phyloP scores from a whole-genome alignment of 2,329 filamentous ascomycete genomes.

The Curvularia sp. region DNA sequence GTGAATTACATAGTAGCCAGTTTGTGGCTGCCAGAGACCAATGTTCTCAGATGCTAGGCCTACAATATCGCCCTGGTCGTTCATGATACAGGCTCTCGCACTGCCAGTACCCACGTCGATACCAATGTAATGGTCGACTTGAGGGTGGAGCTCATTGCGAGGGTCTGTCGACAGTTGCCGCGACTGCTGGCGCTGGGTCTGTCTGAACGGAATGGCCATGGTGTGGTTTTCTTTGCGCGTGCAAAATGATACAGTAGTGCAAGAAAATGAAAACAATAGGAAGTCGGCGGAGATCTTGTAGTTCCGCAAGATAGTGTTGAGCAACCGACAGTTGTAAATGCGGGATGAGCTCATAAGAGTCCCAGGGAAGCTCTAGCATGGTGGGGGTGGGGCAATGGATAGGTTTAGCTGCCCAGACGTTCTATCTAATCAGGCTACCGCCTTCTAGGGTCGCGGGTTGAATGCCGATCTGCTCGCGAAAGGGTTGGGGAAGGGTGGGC shows the following conservation, averaged over 20 bases:
- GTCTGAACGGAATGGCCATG: slow-evolving; percentile 41
- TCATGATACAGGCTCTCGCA: slow-evolving; percentile 94
- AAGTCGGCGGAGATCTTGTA: slow-evolving; percentile 7
- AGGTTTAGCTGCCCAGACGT: slow-evolving; percentile 31
- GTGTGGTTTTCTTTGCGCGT: slow-evolving; percentile 15
- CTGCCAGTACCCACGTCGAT: slow-evolving; percentile 97
- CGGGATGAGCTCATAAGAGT: slow-evolving; percentile 49
- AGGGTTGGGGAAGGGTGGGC: slow-evolving; percentile 36
- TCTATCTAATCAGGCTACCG: slow-evolving; percentile 29
- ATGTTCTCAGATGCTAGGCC: slow-evolving; percentile 62
- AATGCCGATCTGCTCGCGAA: slow-evolving; percentile 32
- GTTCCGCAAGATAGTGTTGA: slow-evolving; percentile 40
- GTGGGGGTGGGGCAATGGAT: slow-evolving; percentile 45
- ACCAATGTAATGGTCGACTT: slow-evolving; percentile 73
- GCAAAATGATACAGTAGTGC: slow-evolving; percentile 4
- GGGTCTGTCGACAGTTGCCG: slow-evolving; percentile 59
- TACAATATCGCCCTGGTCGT: slow-evolving; percentile 86
- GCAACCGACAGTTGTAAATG: slow-evolving; percentile 38
- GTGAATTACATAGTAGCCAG: slow-evolving; percentile 61
- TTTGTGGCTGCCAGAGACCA: slow-evolving; percentile 61
- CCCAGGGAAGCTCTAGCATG: slow-evolving; percentile 36
- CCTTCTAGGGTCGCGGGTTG: slow-evolving; percentile 21
- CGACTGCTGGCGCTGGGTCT: slow-evolving; percentile 46
- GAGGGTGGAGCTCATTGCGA: slow-evolving; percentile 64
- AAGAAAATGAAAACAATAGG: slow-evolving; percentile 1